Evolutionary conservation across 805 yeast genomes (phyloP).

Genomic region (Kluyveromyces dobzhanskii): DNA sequence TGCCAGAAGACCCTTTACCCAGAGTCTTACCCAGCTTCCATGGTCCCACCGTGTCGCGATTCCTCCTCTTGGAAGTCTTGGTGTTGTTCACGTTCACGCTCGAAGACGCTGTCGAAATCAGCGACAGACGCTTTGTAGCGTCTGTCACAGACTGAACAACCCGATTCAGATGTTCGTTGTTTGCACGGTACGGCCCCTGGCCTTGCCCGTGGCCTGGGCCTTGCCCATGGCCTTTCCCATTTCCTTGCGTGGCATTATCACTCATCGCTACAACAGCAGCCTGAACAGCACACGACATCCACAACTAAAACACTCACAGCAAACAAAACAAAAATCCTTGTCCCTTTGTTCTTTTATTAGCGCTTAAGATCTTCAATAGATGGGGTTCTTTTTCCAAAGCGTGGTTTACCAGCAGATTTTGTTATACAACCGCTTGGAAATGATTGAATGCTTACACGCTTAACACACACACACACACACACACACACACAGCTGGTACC

Average conservation of each 20-base stretch:
- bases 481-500: too few relatives aligned
- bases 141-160: conserved; percentile 29
- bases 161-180: conserved; percentile 18
- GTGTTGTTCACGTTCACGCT: conserved; percentile 14
- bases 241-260: conserved; percentile 8
- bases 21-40: conserved; percentile 74
- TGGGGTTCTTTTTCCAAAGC: too few relatives aligned
- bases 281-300: conserved; percentile 16
- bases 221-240: conserved; percentile 1
- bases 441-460: too few relatives aligned
- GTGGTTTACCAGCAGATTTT: too few relatives aligned
- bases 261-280: conserved; percentile 16
- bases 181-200: neutral
- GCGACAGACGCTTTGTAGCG: conserved; percentile 29
- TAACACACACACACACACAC: too few relatives aligned
- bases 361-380: too few relatives aligned
- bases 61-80: conserved; percentile 24
- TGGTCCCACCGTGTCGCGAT: conserved; percentile 55
- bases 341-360: too few relatives aligned
- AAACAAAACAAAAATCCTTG: too few relatives aligned
- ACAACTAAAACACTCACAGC: too few relatives aligned
- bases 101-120: conserved; percentile 20
- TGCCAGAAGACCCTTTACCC: conserved; percentile 78
- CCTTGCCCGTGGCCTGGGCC: neutral
- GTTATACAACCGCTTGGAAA: too few relatives aligned